Base-by-base conservation (phyloP, 345 rosid species). In the Clarkia xantiana region DNA sequence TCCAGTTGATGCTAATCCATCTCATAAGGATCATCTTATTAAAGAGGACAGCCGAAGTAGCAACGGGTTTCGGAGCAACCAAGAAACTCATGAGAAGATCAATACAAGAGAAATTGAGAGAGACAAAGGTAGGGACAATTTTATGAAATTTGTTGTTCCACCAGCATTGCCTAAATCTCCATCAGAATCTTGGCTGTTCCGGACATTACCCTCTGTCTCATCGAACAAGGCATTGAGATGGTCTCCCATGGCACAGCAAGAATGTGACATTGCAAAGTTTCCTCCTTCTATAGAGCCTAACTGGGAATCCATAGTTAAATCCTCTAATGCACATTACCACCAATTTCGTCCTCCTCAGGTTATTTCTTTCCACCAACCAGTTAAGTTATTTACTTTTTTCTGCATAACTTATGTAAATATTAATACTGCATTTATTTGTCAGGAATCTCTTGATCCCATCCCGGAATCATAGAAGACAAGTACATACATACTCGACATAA, bases 151-250 rank as follows among this genome's bases (percentile, higher is more conserved):
- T 50, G 81, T 67, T 64, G 71, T 68, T 20, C 72, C 86, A 48
- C 85, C 71, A 52, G 79, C 85, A 53, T 56, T 72, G 42, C 95
- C 94, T 57, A 77, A 80, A 49, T 79, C 94, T 62, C 97, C 97
- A 16, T 70, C 97, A 13, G 95, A 89, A 53, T 85, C 97, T 29
- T 89, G 97, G 97, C 64, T 89, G 51, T 71, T 61, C 66, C 85
- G 84, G 19, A 70, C 97, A 9, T 59, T 89, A 56, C 94, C 95
- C 14, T 52, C 71, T 42, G 57, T 78, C 29, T 55, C 82, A 8
- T 47, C 73, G 2, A 73, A 69, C 60, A 75, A 65, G 36, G 55
- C 72, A 39, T 51, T 74, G 41, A 22, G 71, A 29, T 64, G 64
- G 61, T 66, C 77, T 43, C 51, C 69, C 58, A 57, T 65, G 19